These are phyloP conservation scores for Diaporthe sp. DNA, from an alignment of 2,329 filamentous ascomycete species.

Conservation along the genomic window DNA sequence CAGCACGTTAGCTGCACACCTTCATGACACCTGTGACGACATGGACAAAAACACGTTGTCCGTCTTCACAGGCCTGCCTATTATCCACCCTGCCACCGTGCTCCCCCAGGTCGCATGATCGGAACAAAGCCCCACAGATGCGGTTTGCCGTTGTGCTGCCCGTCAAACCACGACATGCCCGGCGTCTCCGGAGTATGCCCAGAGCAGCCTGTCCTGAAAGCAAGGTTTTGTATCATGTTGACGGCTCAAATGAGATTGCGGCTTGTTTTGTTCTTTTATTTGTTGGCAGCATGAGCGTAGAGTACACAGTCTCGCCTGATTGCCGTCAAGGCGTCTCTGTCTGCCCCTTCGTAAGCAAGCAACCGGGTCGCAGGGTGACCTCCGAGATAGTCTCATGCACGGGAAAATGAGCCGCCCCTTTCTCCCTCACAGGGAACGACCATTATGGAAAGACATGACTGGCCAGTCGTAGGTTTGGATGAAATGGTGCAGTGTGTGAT, in stretches of 20 bases:
- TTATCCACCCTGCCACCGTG: conserved; percentile 22
- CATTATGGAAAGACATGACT: neutral
- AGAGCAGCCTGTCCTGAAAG: neutral
- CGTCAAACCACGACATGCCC: conserved; percentile 23
- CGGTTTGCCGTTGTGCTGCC: conserved; percentile 29
- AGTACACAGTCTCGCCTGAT: neutral
- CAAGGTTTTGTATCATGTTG: neutral
- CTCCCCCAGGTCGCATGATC: conserved; percentile 5
- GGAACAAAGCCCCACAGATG: neutral
- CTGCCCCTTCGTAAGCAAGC: neutral
- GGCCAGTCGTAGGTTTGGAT: neutral
- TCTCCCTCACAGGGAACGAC: neutral
- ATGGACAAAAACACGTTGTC: conserved; percentile 22
- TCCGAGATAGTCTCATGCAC: neutral
- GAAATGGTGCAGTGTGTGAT: conserved; percentile 1
- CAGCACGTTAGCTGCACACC: conserved; percentile 29
- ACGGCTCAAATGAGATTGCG: neutral
- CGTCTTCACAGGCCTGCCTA: neutral
- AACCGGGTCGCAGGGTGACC: neutral
- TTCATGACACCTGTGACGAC: conserved; percentile 30
- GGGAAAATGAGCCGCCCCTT: neutral
- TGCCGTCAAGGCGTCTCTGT: neutral
- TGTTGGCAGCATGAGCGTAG: neutral
- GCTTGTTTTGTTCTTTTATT: neutral
- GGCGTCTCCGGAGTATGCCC: neutral